Evolutionary conservation across 2,329 filamentous ascomycete species (phyloP), one percentile per base, ranked within the genome.

Genomic region (Trichoderma harzianum): DNA sequence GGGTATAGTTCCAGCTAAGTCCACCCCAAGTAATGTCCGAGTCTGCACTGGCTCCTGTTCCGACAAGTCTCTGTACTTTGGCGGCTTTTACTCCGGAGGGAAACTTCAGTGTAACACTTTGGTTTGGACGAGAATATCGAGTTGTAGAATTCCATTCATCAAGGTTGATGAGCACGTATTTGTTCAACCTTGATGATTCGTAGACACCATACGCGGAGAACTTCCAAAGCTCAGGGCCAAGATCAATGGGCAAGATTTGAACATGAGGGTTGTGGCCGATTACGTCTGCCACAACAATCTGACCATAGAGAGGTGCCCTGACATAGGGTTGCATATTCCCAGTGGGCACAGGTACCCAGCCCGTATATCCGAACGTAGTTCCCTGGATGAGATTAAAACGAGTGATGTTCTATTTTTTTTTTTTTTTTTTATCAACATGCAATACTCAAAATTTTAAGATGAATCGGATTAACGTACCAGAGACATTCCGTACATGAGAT

Each of bases 61-160:
- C 51, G 21, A 43, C n/a, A 24, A 67, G 64, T 14, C 64, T 67
- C 24, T 67, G 64, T 7, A 58, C 24, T 58, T 51, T 67, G 8
- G 64, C 64, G 7, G 16, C 24, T 16, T 24, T 67, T n/a, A 57
- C 34, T 7, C 24, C 64, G 8, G 64, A 28, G 3, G 64, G 64
- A 21, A 67, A 43, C 11, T 34, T 16, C 24, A 67, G 11, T 14
- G 21, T 43, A 7, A 67, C 24, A 26, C 30, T 16, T 28, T 67
- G 51, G 24, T 18, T 39, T 16, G 64, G 64, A 7, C 64, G 64
- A 28, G 51, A 24, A 26, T 67, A 58, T 30, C 16, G 24, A 7
- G 64, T 67, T 30, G 64, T 67, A 14, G 64, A 58, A 30, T 67
- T 67, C 64, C 64, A 67, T 26, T 67, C 64, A 6, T 67, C 64